A percentile compares a stretch with the other conserved stretches of the same genome.
phyloP scores from a whole-genome alignment of 192 early-diverging fungal genomes.

The Podila epigama region DNA sequence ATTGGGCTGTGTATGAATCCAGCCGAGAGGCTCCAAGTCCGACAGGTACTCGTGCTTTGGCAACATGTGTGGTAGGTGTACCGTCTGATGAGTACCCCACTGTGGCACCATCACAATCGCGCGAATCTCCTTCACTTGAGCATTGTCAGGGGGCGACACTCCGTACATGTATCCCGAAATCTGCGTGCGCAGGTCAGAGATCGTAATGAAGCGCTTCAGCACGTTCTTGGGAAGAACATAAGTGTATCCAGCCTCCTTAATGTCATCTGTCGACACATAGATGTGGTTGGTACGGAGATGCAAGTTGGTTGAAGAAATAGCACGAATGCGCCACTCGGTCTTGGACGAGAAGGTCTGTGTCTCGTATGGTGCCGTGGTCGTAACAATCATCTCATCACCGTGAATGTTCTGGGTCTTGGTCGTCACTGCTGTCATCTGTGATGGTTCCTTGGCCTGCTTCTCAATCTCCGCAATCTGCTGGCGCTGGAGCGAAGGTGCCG shows the following conservation, averaged over 20 bases:
- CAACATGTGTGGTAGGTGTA: constrained; percentile 87
- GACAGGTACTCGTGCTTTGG: constrained; percentile 92
- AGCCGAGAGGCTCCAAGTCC: constrained; percentile 95
- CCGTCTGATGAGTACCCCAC: constrained; percentile 96
- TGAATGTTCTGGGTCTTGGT: constrained; percentile 97
- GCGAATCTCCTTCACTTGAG: constrained; percentile 95
- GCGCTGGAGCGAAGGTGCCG: constrained; percentile 93
- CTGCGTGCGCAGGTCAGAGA: constrained; percentile 95
- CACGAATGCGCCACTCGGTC: constrained; percentile 98
- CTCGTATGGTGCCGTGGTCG: constrained; percentile 96
- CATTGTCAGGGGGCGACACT: constrained; percentile 85
- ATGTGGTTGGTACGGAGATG: constrained; percentile 95
- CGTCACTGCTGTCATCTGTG: constrained; percentile 93
- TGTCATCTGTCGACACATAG: constrained; percentile 95
- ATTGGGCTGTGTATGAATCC: constrained; percentile 98
- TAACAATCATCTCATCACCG: constrained; percentile 98
- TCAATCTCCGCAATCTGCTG: constrained; percentile 99
- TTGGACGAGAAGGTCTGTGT: constrained; percentile 97
- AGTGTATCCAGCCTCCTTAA: constrained; percentile 93
- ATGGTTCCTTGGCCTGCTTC: constrained; percentile 92
- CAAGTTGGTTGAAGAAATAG: constrained; percentile 96
- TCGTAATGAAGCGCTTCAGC: constrained; percentile 94
- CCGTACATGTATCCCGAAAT: constrained; percentile 96
- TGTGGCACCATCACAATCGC: constrained; percentile 96
- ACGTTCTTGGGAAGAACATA: constrained; percentile 99